phyloP scores from a whole-genome alignment of 1,284 basidiomycete species.

The Sanghuangporus baumii region DNA sequence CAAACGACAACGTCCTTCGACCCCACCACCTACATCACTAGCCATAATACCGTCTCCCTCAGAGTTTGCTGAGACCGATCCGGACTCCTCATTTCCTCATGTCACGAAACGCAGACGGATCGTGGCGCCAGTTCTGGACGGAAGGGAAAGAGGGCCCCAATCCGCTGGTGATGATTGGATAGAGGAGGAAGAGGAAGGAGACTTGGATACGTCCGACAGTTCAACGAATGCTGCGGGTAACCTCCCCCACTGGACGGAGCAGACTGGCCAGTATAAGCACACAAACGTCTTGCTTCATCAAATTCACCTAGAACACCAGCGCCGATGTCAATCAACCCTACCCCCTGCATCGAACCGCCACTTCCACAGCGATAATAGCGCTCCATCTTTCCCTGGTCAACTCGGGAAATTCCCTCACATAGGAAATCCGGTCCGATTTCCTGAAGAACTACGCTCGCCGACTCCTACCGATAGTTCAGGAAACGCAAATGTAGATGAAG shows the following conservation, averaged over 20 bases:
- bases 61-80: background rate
- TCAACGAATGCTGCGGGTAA: conserved; percentile 5
- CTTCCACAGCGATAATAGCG: background rate
- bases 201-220: background rate
- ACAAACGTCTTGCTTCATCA: conserved; percentile 61
- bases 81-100: background rate
- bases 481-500: background rate
- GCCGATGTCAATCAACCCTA: conserved; percentile 30
- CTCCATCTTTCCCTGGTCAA: conserved; percentile 13
- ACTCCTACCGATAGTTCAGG: background rate
- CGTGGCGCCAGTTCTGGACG: conserved; percentile 24
- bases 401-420: background rate
- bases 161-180: conserved; percentile 31
- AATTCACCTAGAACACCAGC: conserved; percentile 59
- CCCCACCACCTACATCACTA: conserved; percentile 44
- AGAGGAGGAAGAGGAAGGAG: conserved; percentile 24
- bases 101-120: conserved; percentile 31
- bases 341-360: background rate
- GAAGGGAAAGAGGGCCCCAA: conserved; percentile 1
- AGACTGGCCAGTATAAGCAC: conserved; percentile 41
- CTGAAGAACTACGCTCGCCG: background rate
- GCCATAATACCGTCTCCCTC: conserved; percentile 26
- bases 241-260: conserved; percentile 21
- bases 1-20: conserved; percentile 56
- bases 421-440: background rate